Conservation (phyloP, 495 filamentous ascomycete genomes). For the Aspergillus ellipticus region DNA sequence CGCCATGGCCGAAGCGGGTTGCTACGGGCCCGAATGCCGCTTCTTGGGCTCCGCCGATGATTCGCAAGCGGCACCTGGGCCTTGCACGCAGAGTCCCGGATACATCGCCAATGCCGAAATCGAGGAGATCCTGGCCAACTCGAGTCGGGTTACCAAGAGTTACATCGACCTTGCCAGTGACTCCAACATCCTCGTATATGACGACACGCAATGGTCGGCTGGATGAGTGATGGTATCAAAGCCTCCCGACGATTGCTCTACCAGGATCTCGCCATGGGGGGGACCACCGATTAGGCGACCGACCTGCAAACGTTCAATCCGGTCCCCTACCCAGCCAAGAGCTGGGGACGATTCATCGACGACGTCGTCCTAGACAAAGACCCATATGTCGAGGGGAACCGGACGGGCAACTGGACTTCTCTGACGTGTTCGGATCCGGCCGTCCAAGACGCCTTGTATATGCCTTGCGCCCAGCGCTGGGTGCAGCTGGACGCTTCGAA, state of each 20-base stretch:
- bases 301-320: conserved; percentile 24
- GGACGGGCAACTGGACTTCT: conserved; percentile 22
- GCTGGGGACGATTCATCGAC: background rate
- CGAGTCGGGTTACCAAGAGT: background rate
- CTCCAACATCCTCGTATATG: conserved; percentile 37
- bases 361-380: background rate
- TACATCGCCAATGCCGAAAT: conserved; percentile 25
- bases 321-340: background rate
- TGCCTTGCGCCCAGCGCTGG: conserved; percentile 17
- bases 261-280: conserved; percentile 22
- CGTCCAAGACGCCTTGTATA: background rate
- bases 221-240: conserved; percentile 33
- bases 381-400: background rate
- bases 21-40: conserved; percentile 20
- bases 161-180: conserved; percentile 16
- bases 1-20: conserved; percentile 29
- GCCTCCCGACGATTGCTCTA: conserved; percentile 15
- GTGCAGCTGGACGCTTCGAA: conserved; percentile 13
- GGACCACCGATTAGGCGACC: conserved; percentile 37
- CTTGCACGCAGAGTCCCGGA: conserved; percentile 25
- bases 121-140: conserved; percentile 3
- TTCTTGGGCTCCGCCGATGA: conserved; percentile 20
- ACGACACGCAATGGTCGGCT: conserved; percentile 34
- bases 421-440: conserved; percentile 14
- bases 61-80: conserved; percentile 29